Evolutionary conservation across 106 monocot genomes (phyloP).

Genomic region (Ottelia alismoides): DNA sequence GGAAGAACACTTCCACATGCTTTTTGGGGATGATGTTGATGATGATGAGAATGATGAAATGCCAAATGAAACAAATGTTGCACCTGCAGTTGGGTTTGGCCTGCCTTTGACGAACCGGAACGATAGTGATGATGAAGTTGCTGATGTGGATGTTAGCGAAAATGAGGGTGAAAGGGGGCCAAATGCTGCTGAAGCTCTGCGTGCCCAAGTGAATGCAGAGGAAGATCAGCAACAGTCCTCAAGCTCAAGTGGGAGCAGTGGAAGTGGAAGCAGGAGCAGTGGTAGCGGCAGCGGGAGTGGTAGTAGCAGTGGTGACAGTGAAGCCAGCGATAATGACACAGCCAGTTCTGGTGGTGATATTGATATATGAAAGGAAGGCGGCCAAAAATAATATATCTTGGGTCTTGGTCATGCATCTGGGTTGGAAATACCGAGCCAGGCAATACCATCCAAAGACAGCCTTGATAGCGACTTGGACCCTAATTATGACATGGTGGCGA

Average conservation of each 20-base stretch:
- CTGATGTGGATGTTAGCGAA: slow-evolving; percentile 69
- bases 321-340: slow-evolving; percentile 62
- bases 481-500: too few species aligned
- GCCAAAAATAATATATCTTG: too few species aligned
- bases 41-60: slow-evolving; percentile 22
- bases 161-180: slow-evolving; percentile 41
- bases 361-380: slow-evolving; percentile 39
- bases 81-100: slow-evolving; percentile 22
- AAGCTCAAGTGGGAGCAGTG: slow-evolving; percentile 50
- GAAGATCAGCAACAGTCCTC: slow-evolving; percentile 37
- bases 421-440: too few species aligned
- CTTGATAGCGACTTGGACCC: too few species aligned
- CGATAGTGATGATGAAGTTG: slow-evolving; percentile 68
- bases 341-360: slow-evolving; percentile 72
- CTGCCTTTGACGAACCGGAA: slow-evolving; percentile 37
- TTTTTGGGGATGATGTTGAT: slow-evolving; percentile 41
- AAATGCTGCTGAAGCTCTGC: slow-evolving; percentile 58
- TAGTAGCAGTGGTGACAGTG: slow-evolving; percentile 34
- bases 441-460: too few species aligned
- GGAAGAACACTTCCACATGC: slow-evolving; percentile 20
- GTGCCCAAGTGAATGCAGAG: slow-evolving; percentile 56
- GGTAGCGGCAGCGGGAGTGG: slow-evolving; percentile 42
- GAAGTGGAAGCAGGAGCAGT: slow-evolving; percentile 49
- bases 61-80: slow-evolving; percentile 7
- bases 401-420: too few species aligned